Conservation (phyloP, 225 moss, liverwort and hornwort species). For the Neckera pumila region DNA sequence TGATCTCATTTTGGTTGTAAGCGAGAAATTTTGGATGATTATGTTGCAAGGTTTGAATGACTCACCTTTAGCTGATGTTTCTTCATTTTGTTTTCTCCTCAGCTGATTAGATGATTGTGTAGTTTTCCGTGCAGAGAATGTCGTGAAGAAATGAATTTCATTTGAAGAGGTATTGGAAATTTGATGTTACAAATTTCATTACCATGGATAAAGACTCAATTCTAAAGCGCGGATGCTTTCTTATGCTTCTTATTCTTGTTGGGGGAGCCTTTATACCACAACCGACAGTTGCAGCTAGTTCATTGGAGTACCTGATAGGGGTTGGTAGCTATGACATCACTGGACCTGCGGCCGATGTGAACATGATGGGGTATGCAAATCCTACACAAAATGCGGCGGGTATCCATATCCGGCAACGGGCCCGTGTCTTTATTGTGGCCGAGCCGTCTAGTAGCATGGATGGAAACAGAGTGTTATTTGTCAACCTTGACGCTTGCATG, state of each 20-base stretch:
- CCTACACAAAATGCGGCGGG: conserved; percentile 91
- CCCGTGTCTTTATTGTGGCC: conserved; percentile 88
- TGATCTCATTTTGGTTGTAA: not conserved
- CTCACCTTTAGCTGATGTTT: not conserved
- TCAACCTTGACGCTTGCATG: conserved; percentile 97
- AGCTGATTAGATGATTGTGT: not conserved
- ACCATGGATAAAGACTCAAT: conserved; percentile 2
- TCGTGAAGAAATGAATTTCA: not conserved
- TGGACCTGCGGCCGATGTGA: conserved; percentile 94
- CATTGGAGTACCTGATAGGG: conserved; percentile 62
- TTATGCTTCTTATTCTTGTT: conserved; percentile 1
- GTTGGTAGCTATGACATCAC: conserved; percentile 92
- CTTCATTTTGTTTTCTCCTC: not conserved
- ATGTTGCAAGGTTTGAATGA: not conserved
- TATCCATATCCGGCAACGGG: conserved; percentile 79
- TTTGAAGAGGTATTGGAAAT: not conserved
- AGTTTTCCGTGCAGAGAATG: not conserved
- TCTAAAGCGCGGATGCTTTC: not conserved
- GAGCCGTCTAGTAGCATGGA: conserved; percentile 46
- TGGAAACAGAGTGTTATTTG: conserved; percentile 65
- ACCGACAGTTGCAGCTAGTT: not conserved
- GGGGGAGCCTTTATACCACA: not conserved
- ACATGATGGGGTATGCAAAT: conserved; percentile 98
- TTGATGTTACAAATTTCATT: not conserved
- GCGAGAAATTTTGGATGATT: not conserved